Evolutionary conservation across 2,329 filamentous ascomycete genomes (phyloP), one percentile per base, ranked within the genome.

Genomic region (Colletotrichum noveboracense): DNA sequence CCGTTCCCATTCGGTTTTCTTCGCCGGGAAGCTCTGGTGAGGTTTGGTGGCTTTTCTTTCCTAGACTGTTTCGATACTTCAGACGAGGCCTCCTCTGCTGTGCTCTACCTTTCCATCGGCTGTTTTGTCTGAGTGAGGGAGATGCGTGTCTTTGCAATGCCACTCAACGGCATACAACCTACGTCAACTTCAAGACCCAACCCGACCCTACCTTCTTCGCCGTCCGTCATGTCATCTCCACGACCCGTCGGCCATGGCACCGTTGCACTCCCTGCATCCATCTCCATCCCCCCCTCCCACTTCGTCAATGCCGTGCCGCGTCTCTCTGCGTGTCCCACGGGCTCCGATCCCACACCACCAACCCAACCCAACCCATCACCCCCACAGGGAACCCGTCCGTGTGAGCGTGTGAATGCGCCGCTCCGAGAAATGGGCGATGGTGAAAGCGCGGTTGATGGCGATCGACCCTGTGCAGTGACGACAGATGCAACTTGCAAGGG

Each of bases 381-480:
- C 55, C 34, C 72, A 60, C 56, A 64, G 28, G n/a, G 64, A 73
- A 65, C 43, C 64, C 48, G 64, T 61, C 64, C 64, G 64, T 52
- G 58, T 48, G 43, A 48, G 43, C n/a, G 43, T 48, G 43, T 48
- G 38, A 21, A 43, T 58, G 64, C 73, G 70, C 73, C 70, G 70
- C 70, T 52, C 56, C 58, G 43, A 65, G 70, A 58, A 65, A 75
- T 73, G 73, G 66, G 55, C 38, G 24, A 72, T 48, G 69, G 60
- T 48, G 58, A 62, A 21, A 30, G n/a, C 18, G 32, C 13, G 58
- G 43, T 60, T 66, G 64, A 72, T 72, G 60, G 66, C 52, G 66
- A 76, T 77, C 66, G 71, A 38, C 74, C 74, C 66, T 74, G 76
- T 58, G 32, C 66, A 52, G 76, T 66, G 76, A 76, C 74, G 76